Evolutionary conservation across 176 grass and related monocot species (phyloP).

Genomic region (Oryza glumipatula): DNA sequence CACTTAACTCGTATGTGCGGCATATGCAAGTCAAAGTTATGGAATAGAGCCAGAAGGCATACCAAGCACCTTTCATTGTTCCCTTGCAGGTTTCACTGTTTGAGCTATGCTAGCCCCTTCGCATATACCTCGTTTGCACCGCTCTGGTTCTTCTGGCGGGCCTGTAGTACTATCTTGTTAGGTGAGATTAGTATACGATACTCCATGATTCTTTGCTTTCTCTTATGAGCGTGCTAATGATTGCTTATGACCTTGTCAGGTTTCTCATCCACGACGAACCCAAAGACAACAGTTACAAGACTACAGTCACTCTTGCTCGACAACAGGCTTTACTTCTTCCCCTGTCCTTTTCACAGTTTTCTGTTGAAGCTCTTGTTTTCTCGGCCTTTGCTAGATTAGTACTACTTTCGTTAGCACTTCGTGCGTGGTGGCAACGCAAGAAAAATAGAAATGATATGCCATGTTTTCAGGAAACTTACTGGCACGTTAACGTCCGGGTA

Average conservation of each 20-base stretch:
- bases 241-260: constrained; percentile 15
- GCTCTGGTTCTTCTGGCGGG: neutral
- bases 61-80: neutral
- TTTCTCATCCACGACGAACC: constrained; percentile 14
- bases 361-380: neutral
- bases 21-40: neutral
- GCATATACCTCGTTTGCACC: neutral
- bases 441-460: neutral
- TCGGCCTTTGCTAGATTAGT: neutral
- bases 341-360: neutral
- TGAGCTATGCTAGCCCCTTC: neutral
- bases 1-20: neutral
- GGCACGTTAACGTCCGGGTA: neutral
- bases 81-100: neutral
- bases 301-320: neutral
- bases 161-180: neutral
- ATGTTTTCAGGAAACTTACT: neutral
- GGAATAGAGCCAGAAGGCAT: neutral
- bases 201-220: neutral
- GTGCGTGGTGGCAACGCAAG: neutral
- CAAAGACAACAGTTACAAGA: neutral
- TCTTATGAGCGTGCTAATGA: neutral
- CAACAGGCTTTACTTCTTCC: neutral
- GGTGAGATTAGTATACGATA: neutral
- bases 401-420: neutral